Conservation (phyloP, 345 rosid species). For the Atalantia buxifolia region DNA sequence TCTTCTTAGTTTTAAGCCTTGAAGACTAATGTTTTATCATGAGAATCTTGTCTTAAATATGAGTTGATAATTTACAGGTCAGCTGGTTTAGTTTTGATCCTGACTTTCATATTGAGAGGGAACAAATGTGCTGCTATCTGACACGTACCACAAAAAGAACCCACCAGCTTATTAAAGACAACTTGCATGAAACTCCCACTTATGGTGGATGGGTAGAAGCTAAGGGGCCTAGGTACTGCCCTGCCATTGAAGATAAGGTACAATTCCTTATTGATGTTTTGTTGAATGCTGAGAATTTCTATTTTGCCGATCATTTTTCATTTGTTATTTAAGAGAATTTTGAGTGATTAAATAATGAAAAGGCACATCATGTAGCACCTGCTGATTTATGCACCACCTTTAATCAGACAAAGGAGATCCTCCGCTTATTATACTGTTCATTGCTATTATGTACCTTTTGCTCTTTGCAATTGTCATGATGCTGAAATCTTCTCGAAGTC, state of each 20-base stretch:
- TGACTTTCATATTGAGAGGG: slow-evolving; percentile 76
- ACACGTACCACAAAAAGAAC: slow-evolving; percentile 83
- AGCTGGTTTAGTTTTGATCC: slow-evolving; percentile 99
- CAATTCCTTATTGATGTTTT: background rate
- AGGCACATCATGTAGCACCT: background rate
- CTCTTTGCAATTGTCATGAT: background rate
- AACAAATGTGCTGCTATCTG: slow-evolving; percentile 93
- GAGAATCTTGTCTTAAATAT: slow-evolving; percentile 20
- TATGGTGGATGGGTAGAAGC: slow-evolving; percentile 99
- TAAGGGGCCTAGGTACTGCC: slow-evolving; percentile 98
- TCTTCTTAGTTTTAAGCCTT: background rate
- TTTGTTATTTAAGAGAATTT: background rate
- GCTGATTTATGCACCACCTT: background rate
- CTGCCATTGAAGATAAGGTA: slow-evolving; percentile 98
- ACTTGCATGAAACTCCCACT: slow-evolving; percentile 97
- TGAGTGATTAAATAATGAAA: background rate
- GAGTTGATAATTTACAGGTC: slow-evolving; percentile 47
- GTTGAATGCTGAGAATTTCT: background rate
- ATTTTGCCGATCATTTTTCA: background rate
- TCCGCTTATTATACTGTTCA: background rate
- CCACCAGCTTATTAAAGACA: slow-evolving; percentile 84
- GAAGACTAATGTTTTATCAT: slow-evolving; percentile 5
- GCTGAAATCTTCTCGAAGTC: background rate
- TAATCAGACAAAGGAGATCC: background rate
- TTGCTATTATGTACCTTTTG: background rate